Evolutionary conservation across 2,329 filamentous ascomycete species (phyloP), one percentile per base, ranked within the genome.

Genomic region (Fusarium subtropicale): DNA sequence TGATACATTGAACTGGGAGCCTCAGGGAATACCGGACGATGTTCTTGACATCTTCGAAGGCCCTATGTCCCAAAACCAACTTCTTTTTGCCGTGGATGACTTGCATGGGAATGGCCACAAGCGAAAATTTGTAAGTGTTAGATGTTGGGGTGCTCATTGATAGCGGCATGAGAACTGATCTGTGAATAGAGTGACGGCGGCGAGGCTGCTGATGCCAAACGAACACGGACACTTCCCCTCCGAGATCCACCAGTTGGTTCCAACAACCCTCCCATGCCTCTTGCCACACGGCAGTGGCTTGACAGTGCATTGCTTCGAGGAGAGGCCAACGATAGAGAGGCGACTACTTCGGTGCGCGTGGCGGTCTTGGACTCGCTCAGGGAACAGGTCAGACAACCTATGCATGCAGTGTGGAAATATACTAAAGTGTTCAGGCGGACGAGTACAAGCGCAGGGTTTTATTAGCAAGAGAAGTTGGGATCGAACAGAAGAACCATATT

Each of bases 11-110:
- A 74, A 77, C 7, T 89, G 83, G 83, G 81, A 83, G 16, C 81
- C 84, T 3, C 79, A 83, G 11, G 65, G 77, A 4, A 73, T 89
- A 3, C 85, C 86, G 0, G 80, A 82, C 1, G 76, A 82, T 0
- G 79, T 87, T 4, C 80, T 88, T 24, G 83, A 87, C 44, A 76
- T 81, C 33, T 88, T 79, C 72, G 71, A 77, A 38, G 77, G 74
- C 58, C 81, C 82, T 0, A 81, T 82, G 59, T 67, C 75, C 28
- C 72, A 66, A 13, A 76, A 78, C 3, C 81, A 82, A 48, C 67
- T 71, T 28, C 66, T 70, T 11, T 41, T 55, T 24, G 54, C 64
- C 30, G 61, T 50, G 7, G 60, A 60, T 7, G 33, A 55, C 8
- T 69, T 76, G n/a, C 48, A 53, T 39, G 74, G 72, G 20, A 75